phyloP scores from a whole-genome alignment of 805 yeast species.

The Zygotorulaspora florentina region DNA sequence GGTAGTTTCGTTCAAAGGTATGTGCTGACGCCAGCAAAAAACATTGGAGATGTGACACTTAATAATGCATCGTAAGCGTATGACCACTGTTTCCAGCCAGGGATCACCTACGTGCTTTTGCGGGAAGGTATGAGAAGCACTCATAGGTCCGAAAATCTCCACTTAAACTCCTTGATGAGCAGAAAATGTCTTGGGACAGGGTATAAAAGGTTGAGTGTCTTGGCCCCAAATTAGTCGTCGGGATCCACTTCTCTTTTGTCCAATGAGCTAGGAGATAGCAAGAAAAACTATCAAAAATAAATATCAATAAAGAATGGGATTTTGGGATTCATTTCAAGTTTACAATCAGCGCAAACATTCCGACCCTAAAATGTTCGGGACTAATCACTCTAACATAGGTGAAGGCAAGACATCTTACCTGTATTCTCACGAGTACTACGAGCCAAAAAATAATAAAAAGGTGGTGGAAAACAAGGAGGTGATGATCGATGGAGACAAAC shows the following conservation, averaged over 20 bases:
- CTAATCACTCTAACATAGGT: conserved; percentile 21
- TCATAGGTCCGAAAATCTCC: too few relatives aligned
- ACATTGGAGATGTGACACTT: too few relatives aligned
- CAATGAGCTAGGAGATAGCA: too few relatives aligned
- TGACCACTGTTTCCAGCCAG: too few relatives aligned
- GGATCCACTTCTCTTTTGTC: too few relatives aligned
- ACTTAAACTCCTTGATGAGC: too few relatives aligned
- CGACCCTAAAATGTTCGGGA: conserved; percentile 18
- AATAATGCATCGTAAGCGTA: too few relatives aligned
- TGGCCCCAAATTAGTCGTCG: too few relatives aligned
- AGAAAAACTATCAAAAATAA: background rate
- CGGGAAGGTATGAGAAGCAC: too few relatives aligned
- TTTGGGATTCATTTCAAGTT: conserved; percentile 34
- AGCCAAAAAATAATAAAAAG: conserved; percentile 10
- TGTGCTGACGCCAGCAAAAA: too few relatives aligned
- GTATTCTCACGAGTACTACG: conserved; percentile 23
- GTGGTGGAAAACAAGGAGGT: background rate
- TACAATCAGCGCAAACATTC: conserved; percentile 34
- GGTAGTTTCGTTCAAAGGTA: too few relatives aligned
- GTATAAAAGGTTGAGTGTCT: background rate
- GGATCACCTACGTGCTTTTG: too few relatives aligned
- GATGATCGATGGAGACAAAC: background rate
- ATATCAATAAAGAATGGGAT: conserved; percentile 13
- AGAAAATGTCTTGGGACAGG: background rate
- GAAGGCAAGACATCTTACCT: conserved; percentile 18